Evolutionary conservation across 768 basidiomycete genomes (phyloP), one percentile per base, ranked within the genome.

Genomic region (Coprinellus micaceus): DNA sequence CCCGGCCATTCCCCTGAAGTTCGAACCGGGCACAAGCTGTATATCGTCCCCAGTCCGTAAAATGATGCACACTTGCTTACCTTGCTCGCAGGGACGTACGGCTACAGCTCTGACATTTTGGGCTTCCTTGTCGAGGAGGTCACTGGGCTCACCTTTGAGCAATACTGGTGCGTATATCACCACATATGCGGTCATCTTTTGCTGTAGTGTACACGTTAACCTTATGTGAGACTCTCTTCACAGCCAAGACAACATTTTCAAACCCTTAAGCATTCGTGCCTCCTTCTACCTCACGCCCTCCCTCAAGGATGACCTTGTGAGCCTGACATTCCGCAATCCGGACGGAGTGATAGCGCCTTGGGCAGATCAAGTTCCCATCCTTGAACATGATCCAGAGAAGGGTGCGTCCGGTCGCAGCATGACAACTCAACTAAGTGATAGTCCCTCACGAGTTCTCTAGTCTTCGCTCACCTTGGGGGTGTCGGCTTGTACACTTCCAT

Each of bases 91-190:
- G 70, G 69, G 54, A 61, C 60, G 1, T 73, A 73, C 43, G 70
- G 70, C 0, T 69, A 54, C 58, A 69, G 63, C 30, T 64, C 61
- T n/a, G 47, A 77, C 89, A 61, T 58, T 91, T 95, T 99, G 97
- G 56, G 95, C 94, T 70, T 98, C 97, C 80, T 99, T 97, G 75
- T 99, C 97, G 74, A 98, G 95, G 61, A 97, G 97, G 69, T 98
- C 94, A 64, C 98, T 97, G 70, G 98, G 94, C 65, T 98, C 71
- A 71, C 96, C 1, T 54, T 73, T 22, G 68, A 70, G 17, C 53
- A 67, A 17, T 71, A 69, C 44, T 66, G 65, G 71, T 71, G 44
- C 19, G 66, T 55, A n/a, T 10, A 17, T n/a, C 4, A 24, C 28
- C 25, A 43, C 37, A 25, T 17, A 15, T 19, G 17, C 17, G n/a